phyloP scores from a whole-genome alignment of 306 rosid genomes.

The Cicer arietinum region DNA sequence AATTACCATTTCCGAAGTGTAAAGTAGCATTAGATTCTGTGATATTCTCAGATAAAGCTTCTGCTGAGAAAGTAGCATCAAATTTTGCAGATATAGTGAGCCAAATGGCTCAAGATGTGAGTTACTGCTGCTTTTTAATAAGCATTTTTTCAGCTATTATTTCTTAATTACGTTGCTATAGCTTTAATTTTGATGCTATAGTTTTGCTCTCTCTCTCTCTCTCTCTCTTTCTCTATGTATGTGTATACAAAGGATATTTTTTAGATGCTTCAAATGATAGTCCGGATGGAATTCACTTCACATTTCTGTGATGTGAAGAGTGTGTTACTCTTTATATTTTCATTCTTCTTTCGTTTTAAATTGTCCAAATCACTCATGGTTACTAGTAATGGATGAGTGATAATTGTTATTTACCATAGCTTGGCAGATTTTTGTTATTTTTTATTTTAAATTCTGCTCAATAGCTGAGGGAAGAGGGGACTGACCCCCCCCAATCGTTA shows the following conservation, averaged over 20 bases:
- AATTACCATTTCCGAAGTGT: constrained; percentile 87
- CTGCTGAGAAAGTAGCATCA: constrained; percentile 70
- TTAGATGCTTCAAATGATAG: constrained; percentile 17
- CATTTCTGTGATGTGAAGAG: background rate
- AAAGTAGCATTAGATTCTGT: constrained; percentile 86
- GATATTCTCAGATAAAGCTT: constrained; percentile 60
- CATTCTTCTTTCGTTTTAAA: background rate
- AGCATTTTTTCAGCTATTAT: background rate
- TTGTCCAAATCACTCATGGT: background rate
- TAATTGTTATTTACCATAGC: background rate
- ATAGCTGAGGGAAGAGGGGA: background rate
- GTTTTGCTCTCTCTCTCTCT: background rate
- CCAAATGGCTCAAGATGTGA: constrained; percentile 97
- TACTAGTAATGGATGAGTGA: background rate
- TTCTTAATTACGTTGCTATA: background rate
- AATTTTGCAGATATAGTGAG: constrained; percentile 84
- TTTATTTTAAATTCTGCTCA: background rate
- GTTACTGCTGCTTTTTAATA: constrained; percentile 44
- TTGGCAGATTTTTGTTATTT: background rate
- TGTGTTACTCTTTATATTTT: background rate
- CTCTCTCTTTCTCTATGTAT: no score
- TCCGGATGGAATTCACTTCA: background rate
- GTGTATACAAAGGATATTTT: background rate
- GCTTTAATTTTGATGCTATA: background rate
- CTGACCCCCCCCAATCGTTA: background rate